A percentile compares a stretch with the other conserved stretches of the same genome.
Evolutionary conservation across 306 rosid genomes (phyloP).

Genomic region (Fragaria nilgerrensis): DNA sequence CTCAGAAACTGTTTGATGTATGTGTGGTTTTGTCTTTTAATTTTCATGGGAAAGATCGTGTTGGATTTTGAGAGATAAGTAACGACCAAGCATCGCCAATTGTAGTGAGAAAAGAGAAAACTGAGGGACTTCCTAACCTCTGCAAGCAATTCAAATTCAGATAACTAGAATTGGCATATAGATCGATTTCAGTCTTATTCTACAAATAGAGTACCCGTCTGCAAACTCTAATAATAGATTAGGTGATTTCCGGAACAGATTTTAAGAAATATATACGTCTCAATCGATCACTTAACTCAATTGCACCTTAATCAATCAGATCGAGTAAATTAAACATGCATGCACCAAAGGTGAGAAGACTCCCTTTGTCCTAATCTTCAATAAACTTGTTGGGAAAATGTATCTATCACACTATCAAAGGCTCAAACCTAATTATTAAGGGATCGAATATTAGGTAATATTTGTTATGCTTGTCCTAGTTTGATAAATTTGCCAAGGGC

Average conservation of each 20-base stretch:
- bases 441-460: background rate
- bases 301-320: background rate
- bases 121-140: background rate
- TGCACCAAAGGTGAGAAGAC: background rate
- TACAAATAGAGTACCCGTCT: background rate
- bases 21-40: background rate
- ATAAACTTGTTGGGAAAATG: background rate
- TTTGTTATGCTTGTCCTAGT: background rate
- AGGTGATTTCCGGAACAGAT: background rate
- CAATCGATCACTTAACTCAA: background rate
- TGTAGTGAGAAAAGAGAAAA: background rate
- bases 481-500: background rate
- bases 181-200: background rate
- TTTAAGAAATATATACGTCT: background rate
- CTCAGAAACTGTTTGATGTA: background rate
- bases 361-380: background rate
- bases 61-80: background rate
- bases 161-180: background rate
- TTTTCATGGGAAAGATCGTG: background rate
- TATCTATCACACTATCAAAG: background rate
- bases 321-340: background rate
- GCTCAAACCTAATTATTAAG: background rate
- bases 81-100: background rate
- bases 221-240: background rate
- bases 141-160: background rate